These are phyloP conservation scores for Nakaseomyces uthaithaninus DNA, from an alignment of 1,139 yeast genomes.

Conservation along the genomic window DNA sequence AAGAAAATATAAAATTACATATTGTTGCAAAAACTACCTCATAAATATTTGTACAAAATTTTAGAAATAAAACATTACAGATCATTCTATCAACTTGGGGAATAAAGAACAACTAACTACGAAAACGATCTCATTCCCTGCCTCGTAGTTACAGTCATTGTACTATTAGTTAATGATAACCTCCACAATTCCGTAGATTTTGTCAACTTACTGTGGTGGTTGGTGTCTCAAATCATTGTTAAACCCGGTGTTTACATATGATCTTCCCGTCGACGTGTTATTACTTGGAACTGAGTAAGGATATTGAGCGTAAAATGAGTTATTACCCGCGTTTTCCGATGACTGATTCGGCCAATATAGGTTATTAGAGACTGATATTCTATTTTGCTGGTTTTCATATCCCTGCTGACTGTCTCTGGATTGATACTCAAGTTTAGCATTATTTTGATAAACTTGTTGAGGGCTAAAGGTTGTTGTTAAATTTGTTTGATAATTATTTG, in stretches of 20 bases:
- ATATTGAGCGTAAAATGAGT: slow-evolving; percentile 3
- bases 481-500: not conserved
- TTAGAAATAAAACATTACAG: no score
- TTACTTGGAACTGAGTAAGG: slow-evolving; percentile 1
- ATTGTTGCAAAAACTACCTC: no score
- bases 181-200: no score
- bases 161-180: no score
- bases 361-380: not conserved
- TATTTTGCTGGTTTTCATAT: not conserved
- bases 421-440: not conserved
- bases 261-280: slow-evolving; percentile 1
- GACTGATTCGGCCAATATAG: slow-evolving; percentile 1
- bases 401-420: not conserved
- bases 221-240: slow-evolving; percentile 3
- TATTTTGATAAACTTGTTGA: not conserved
- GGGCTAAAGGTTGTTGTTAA: not conserved
- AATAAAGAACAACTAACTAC: no score
- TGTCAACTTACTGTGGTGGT: no score
- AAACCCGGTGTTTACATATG: slow-evolving; percentile 7
- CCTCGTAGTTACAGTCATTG: no score
- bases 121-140: no score
- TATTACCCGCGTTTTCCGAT: not conserved
- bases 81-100: no score
- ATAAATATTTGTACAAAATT: no score
- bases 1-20: no score